phyloP scores from a whole-genome alignment of 768 basidiomycete species.

The Xerocomus spinulosus region DNA sequence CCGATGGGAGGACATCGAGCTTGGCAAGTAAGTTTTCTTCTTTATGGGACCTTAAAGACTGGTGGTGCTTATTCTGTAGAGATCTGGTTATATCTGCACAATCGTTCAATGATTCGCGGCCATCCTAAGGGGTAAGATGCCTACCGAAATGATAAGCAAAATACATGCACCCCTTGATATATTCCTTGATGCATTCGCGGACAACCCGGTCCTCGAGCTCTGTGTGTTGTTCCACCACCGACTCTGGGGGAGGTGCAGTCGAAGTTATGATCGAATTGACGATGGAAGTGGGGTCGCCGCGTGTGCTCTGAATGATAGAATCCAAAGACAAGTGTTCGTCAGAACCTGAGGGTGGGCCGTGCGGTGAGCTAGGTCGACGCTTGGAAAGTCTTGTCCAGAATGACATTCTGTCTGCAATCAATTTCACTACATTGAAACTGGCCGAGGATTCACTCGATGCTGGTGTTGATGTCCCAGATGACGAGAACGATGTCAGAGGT shows the following conservation, averaged over 20 bases:
- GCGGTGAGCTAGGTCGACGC: constrained; percentile 30
- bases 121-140: constrained; percentile 9
- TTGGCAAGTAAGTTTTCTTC: constrained; percentile 58
- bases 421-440: constrained; percentile 54
- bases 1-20: constrained; percentile 47
- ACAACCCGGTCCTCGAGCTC: constrained; percentile 84
- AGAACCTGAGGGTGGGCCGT: constrained; percentile 7
- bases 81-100: constrained; percentile 74
- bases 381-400: constrained; percentile 69
- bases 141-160: constrained; percentile 83
- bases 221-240: constrained; percentile 60
- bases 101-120: background rate
- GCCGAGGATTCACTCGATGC: constrained; percentile 43
- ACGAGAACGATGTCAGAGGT: constrained; percentile 19
- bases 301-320: constrained; percentile 40
- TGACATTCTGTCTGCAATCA: constrained; percentile 60
- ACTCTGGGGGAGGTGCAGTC: constrained; percentile 57
- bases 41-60: constrained; percentile 50
- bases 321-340: constrained; percentile 28
- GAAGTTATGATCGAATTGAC: constrained; percentile 55
- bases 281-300: constrained; percentile 48
- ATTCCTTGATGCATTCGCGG: constrained; percentile 71
- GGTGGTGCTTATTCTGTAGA: constrained; percentile 74
- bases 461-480: constrained; percentile 53
- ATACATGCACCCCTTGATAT: constrained; percentile 83